Percentiles rank a stretch among this genome's conserved stretches.
Conservation (phyloP, 257 asterid genomes). For the Lantana camara region DNA sequence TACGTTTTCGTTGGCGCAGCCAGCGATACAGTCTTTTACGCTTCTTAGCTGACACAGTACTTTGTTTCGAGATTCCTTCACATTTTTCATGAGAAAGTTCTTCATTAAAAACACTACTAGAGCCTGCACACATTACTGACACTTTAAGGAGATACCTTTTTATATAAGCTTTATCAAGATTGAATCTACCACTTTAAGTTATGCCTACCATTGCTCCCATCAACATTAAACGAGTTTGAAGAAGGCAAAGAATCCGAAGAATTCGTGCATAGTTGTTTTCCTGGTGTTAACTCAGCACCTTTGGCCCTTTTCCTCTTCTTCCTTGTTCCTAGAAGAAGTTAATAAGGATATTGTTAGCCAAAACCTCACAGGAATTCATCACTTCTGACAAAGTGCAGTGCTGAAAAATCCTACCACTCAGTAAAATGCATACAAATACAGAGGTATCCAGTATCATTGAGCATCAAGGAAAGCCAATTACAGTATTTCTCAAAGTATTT, state of each 20-base stretch:
- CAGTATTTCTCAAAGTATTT: neutral
- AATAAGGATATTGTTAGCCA: neutral
- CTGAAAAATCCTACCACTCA: neutral
- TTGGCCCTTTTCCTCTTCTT: constrained; percentile 59
- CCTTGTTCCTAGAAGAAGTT: constrained; percentile 42
- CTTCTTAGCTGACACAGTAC: constrained; percentile 40
- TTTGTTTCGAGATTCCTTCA: constrained; percentile 39
- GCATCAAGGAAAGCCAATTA: constrained; percentile 19
- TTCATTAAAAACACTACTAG: constrained; percentile 34
- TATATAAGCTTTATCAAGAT: neutral
- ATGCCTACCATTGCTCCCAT: constrained; percentile 36
- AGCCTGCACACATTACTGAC: constrained; percentile 39
- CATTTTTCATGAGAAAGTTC: constrained; percentile 25
- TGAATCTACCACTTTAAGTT: constrained; percentile 18
- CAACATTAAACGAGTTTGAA: constrained; percentile 30
- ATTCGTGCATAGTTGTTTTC: constrained; percentile 32
- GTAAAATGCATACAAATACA: neutral
- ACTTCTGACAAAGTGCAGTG: neutral
- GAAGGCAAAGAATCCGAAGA: constrained; percentile 38
- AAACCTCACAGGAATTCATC: constrained; percentile 14
- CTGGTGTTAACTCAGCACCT: constrained; percentile 34
- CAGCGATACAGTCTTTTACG: constrained; percentile 53
- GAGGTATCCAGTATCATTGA: neutral
- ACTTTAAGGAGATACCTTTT: constrained; percentile 31
- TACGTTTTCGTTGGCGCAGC: constrained; percentile 64